Conservation (phyloP, 345 rosid species). For the Diplotaxis tenuifolia region DNA sequence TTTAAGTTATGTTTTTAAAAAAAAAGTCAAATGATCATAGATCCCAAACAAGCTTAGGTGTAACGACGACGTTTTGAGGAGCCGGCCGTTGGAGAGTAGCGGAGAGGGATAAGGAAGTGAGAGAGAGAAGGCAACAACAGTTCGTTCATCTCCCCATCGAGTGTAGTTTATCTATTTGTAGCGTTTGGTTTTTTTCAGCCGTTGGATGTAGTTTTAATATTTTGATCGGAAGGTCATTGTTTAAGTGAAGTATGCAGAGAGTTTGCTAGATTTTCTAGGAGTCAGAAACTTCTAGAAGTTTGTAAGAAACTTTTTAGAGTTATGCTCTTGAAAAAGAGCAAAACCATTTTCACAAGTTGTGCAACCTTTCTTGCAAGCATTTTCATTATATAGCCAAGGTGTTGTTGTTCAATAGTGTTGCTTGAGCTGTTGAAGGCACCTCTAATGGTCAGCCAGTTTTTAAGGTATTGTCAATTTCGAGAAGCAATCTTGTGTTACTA, state of each 20-base stretch:
- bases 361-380: neutral
- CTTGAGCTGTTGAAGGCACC: neutral
- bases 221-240: conserved; percentile 10
- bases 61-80: conserved; percentile 34
- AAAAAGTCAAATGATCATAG: too few species aligned
- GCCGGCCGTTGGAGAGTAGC: conserved; percentile 55
- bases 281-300: neutral
- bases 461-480: neutral
- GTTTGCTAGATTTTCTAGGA: neutral
- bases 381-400: neutral
- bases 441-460: neutral
- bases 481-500: neutral
- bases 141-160: neutral
- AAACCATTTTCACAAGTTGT: neutral
- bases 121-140: neutral
- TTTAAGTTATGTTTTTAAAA: too few species aligned
- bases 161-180: conserved; percentile 7
- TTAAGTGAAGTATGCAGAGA: neutral
- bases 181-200: neutral
- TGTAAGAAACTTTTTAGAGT: neutral
- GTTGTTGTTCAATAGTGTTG: neutral
- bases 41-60: too few species aligned
- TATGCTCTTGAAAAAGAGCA: neutral
- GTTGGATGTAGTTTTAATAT: conserved; percentile 18
- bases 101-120: conserved; percentile 26